Evolutionary conservation across 352 stramenopile species (phyloP).

Genomic region (Peronospora tabacina): DNA sequence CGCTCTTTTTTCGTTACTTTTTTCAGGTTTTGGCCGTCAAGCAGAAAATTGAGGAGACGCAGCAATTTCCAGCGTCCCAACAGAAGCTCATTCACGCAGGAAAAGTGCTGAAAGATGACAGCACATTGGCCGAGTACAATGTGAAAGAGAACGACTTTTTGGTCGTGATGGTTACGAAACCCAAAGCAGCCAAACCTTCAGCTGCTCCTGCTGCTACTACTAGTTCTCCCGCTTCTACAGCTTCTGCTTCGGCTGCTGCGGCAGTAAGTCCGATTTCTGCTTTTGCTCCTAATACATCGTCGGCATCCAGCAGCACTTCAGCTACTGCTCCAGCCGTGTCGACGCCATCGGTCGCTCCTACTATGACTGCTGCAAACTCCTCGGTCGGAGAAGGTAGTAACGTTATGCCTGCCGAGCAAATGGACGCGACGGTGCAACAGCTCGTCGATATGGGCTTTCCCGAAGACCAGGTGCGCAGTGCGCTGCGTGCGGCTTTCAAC

Average conservation of each 20-base stretch:
- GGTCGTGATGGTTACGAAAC: constrained; percentile 86
- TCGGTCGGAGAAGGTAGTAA: constrained; percentile 16
- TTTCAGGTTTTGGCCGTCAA: constrained; percentile 71
- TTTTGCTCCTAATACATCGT: constrained; percentile 50
- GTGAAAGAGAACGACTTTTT: constrained; percentile 86
- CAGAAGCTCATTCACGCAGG: constrained; percentile 85
- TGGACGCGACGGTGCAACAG: constrained; percentile 58
- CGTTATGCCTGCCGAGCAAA: constrained; percentile 28
- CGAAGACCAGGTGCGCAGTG: constrained; percentile 72
- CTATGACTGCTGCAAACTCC: constrained; percentile 25
- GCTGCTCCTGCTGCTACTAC: constrained; percentile 24
- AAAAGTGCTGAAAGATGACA: constrained; percentile 86
- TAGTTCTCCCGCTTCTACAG: constrained; percentile 1
- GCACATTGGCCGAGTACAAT: constrained; percentile 69
- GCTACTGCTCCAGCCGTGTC: constrained; percentile 51
- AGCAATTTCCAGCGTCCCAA: constrained; percentile 60
- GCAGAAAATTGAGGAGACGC: constrained; percentile 65
- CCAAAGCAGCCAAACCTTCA: constrained; percentile 51
- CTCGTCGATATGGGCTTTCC: constrained; percentile 85
- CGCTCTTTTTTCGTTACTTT: constrained; percentile 1
- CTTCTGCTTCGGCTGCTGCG: constrained; percentile 17
- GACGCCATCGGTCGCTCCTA: constrained; percentile 52
- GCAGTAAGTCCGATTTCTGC: constrained; percentile 3
- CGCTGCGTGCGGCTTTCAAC: constrained; percentile 78
- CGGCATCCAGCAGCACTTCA: constrained; percentile 59